phyloP scores from a whole-genome alignment of 768 basidiomycete species.

The Pleurotus eryngii region DNA sequence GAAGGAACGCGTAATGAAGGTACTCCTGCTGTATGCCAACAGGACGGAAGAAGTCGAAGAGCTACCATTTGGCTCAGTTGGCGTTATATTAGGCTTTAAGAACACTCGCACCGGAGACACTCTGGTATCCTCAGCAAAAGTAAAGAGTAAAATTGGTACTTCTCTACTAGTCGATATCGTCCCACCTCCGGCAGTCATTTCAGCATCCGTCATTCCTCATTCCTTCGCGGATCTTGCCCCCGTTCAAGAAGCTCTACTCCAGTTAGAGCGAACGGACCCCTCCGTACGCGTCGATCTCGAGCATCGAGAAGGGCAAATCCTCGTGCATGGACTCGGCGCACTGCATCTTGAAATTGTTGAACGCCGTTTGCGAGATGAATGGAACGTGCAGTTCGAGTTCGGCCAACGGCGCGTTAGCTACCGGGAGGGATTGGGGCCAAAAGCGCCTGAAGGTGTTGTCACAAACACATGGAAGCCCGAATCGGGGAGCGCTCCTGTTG shows the following conservation, averaged over 20 bases:
- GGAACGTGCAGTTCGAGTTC: conserved; percentile 74
- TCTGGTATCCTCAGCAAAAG: conserved; percentile 50
- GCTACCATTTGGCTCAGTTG: conserved; percentile 79
- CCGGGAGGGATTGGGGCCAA: conserved; percentile 54
- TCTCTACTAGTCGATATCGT: conserved; percentile 58
- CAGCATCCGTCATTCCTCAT: conserved; percentile 76
- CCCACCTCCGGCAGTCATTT: conserved; percentile 82
- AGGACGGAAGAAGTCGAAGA: conserved; percentile 73
- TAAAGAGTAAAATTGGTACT: conserved; percentile 18
- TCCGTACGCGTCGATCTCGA: conserved; percentile 76
- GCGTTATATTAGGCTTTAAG: conserved; percentile 79
- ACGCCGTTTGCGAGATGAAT: conserved; percentile 76
- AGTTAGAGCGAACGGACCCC: conserved; percentile 84
- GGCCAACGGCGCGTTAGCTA: conserved; percentile 78
- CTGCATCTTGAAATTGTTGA: conserved; percentile 89
- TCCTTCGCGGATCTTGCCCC: conserved; percentile 76
- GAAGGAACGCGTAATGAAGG: conserved; percentile 70
- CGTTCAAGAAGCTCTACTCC: conserved; percentile 70
- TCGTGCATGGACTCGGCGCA: conserved; percentile 81
- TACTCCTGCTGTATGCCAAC: conserved; percentile 77
- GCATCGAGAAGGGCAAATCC: conserved; percentile 65
- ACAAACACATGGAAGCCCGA: conserved; percentile 60
- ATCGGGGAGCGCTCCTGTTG: conserved; percentile 51
- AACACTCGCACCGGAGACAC: conserved; percentile 88
- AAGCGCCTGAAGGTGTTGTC: conserved; percentile 13